Conservation (phyloP, 1,139 yeast species). For the Debaryomycetaceae sp. region DNA sequence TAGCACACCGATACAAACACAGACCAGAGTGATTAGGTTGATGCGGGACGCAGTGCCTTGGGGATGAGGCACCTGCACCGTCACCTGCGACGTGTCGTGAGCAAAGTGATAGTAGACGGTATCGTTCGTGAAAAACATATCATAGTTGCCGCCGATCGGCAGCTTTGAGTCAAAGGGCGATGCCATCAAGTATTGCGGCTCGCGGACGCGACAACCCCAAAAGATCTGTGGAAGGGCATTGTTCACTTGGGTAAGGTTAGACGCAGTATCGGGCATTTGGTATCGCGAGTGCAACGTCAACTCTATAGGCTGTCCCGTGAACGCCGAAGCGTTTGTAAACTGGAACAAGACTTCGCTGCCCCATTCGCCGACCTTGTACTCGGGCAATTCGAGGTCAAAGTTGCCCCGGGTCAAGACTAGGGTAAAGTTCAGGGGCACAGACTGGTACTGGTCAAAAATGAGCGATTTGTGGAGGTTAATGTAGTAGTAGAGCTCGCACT, state of each 20-base stretch:
- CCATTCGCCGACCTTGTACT: constrained; percentile 27
- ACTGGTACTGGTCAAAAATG: constrained; percentile 32
- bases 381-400: constrained; percentile 33
- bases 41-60: too few species aligned
- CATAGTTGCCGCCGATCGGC: constrained; percentile 24
- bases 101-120: constrained; percentile 30
- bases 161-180: constrained; percentile 28
- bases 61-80: too few species aligned
- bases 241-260: constrained; percentile 3
- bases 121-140: constrained; percentile 28
- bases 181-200: constrained; percentile 16
- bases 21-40: too few species aligned
- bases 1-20: too few species aligned
- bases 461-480: constrained; percentile 21
- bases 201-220: constrained; percentile 22
- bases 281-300: constrained; percentile 29
- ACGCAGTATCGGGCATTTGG: constrained; percentile 16
- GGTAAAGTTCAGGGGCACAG: constrained; percentile 14
- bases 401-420: constrained; percentile 23
- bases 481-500: constrained; percentile 26
- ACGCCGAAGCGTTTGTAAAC: constrained; percentile 1
- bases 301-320: constrained; percentile 7
- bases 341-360: constrained; percentile 31
- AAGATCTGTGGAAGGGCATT: constrained; percentile 18
- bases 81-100: constrained; percentile 2